Evolutionary conservation across 2,329 filamentous ascomycete genomes (phyloP).

Genomic region (Xylariaceae sp.): DNA sequence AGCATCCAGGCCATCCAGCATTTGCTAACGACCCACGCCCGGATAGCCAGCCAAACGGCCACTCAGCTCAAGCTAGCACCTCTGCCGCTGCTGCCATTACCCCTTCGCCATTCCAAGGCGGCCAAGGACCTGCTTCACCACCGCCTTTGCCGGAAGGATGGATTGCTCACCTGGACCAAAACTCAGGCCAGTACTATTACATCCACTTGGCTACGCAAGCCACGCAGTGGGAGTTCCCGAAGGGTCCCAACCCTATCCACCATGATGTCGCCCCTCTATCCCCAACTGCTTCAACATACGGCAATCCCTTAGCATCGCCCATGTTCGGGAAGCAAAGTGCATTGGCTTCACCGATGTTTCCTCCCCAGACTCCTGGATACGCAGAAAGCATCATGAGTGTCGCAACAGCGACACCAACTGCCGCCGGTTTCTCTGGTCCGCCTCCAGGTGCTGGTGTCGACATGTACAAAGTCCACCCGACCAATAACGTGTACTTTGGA

Average conservation of each 20-base stretch:
- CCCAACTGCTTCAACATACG: slow-evolving; percentile 72
- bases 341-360: slow-evolving; percentile 75
- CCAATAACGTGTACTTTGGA: slow-evolving; percentile 96
- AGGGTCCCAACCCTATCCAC: slow-evolving; percentile 85
- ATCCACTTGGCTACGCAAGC: slow-evolving; percentile 93
- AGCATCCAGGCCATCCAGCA: slow-evolving; percentile 72
- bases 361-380: slow-evolving; percentile 78
- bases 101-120: slow-evolving; percentile 40
- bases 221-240: slow-evolving; percentile 98
- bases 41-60: slow-evolving; percentile 42
- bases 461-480: slow-evolving; percentile 88
- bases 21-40: slow-evolving; percentile 79
- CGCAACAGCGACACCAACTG: slow-evolving; percentile 66
- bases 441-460: slow-evolving; percentile 85
- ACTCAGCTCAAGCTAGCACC: slow-evolving; percentile 36
- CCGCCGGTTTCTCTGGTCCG: slow-evolving; percentile 83
- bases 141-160: slow-evolving; percentile 94
- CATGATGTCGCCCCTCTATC: slow-evolving; percentile 80
- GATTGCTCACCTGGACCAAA: slow-evolving; percentile 95
- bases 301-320: slow-evolving; percentile 68
- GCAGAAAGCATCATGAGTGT: slow-evolving; percentile 83
- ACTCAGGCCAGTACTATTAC: slow-evolving; percentile 97
- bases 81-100: slow-evolving; percentile 11
- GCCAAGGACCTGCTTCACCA: slow-evolving; percentile 67
- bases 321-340: slow-evolving; percentile 63